These are phyloP conservation scores for Fabrea salina DNA, from an alignment of 169 alveolate genomes.

Conservation along the genomic window DNA sequence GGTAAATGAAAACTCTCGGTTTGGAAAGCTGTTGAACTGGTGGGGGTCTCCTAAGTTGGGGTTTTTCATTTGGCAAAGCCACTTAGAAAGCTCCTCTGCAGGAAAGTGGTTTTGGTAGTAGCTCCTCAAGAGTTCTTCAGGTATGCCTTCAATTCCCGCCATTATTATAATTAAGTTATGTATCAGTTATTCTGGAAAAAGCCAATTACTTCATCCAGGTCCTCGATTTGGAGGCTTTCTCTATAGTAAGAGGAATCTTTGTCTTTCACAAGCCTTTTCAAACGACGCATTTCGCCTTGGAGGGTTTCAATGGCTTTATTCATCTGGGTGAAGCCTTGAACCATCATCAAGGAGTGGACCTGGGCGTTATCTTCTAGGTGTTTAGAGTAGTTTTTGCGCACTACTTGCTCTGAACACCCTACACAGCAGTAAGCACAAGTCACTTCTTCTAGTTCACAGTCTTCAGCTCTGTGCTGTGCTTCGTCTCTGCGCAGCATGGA, in stretches of 20 bases:
- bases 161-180: too few relatives aligned
- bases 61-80: neutral
- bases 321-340: slow-evolving; percentile 50
- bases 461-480: slow-evolving; percentile 42
- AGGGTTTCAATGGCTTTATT: slow-evolving; percentile 52
- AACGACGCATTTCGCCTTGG: too few relatives aligned
- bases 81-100: neutral
- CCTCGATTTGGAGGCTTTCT: too few relatives aligned
- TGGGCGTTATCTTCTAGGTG: slow-evolving; percentile 49
- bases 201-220: too few relatives aligned
- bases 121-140: neutral
- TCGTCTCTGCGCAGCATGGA: slow-evolving; percentile 39
- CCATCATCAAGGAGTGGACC: slow-evolving; percentile 56
- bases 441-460: slow-evolving; percentile 45
- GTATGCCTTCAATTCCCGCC: too few relatives aligned
- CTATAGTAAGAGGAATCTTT: too few relatives aligned
- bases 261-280: too few relatives aligned
- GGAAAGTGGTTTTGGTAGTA: neutral
- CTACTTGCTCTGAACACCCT: slow-evolving; percentile 60
- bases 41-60: too few relatives aligned
- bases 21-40: slow-evolving; percentile 39
- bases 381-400: slow-evolving; percentile 43
- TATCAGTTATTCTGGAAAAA: too few relatives aligned
- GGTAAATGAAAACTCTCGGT: slow-evolving; percentile 85
- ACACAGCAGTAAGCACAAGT: slow-evolving; percentile 57